Base-by-base conservation (phyloP, 805 yeast genomes). In the Candida chauliodis region DNA sequence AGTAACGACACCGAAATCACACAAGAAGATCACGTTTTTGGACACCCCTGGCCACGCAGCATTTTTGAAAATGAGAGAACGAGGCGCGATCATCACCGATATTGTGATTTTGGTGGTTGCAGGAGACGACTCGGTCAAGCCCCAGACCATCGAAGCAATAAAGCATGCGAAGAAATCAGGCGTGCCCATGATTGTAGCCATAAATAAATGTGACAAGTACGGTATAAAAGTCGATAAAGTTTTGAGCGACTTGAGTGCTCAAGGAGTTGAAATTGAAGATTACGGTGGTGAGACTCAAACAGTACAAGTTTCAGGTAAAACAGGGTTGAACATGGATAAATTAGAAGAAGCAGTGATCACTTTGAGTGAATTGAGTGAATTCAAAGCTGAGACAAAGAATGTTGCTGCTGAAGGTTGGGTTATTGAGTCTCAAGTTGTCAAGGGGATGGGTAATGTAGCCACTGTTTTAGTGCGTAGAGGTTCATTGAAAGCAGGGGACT, bases 31-130 rank as follows among this genome's bases (percentile, higher is more conserved):
- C 46, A 91, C 98, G 0, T 91, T 93, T 48, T 71, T 93, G 44
- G 99, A 93, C 59, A 93, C 99, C 0, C 99, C 99, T 0, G 99
- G 99, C 0, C 99, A 93, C 63, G 95, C 96, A 8, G 98, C 98
- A 0, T 93, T 93, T 55, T 67, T 93, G 47, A 89, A 89, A 52
- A 89, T 93, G 96, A 77, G 99, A 49, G 95, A 91, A 62, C 75
- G 99, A 49, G 99, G 99, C 32, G 98, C 99, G 0, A 82, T 78
- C 48, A 78, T 90, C 30, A 93, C 99, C 0, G 99, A 93, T 66
- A 82, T 93, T 34, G 87, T 93, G 24, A 75, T 93, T 32, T 70
- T 93, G 38, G 98, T 91, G 2, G 96, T 93, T 15, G 97, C 98
- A 1, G 95, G 95, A 2, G 97, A 93, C 58, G 99, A 93, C 62